A percentile compares a stretch with the other conserved stretches of the same genome.
These are phyloP conservation scores for Thraustochytrium sp. DNA, from an alignment of 352 stramenopile species.

Conservation along the genomic window DNA sequence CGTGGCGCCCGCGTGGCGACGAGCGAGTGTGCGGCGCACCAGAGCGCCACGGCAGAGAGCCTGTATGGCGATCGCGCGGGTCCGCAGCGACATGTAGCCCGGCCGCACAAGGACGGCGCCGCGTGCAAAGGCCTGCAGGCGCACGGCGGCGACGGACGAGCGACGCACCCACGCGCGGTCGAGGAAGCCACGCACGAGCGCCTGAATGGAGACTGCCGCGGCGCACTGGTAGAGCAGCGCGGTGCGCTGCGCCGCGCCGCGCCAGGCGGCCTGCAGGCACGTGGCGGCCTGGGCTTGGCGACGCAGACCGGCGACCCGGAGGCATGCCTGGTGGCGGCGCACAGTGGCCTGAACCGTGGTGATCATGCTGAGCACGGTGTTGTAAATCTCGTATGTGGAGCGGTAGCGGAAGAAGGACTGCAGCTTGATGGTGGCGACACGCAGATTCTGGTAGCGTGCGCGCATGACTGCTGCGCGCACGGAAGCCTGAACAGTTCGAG, in stretches of 20 bases:
- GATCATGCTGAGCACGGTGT: conserved; percentile 16
- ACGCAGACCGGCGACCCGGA: background rate
- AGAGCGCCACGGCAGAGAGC: background rate
- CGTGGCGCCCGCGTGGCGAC: background rate
- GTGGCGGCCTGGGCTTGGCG: background rate
- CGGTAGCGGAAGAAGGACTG: conserved; percentile 10
- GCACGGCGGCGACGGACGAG: background rate
- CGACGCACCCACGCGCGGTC: background rate
- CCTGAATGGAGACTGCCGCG: background rate
- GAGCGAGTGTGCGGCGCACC: background rate
- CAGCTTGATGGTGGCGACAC: background rate
- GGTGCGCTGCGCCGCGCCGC: background rate
- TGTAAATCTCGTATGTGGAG: conserved; percentile 12
- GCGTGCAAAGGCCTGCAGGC: background rate
- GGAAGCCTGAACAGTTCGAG: background rate
- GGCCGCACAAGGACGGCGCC: background rate
- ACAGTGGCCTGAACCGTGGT: background rate
- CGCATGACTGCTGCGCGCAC: background rate
- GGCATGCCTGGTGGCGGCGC: conserved; percentile 11
- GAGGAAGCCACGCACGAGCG: background rate
- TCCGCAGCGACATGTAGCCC: background rate
- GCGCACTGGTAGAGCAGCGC: background rate
- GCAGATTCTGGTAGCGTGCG: background rate
- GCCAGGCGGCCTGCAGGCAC: background rate
- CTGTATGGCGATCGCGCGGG: background rate